Evolutionary conservation across 1,284 basidiomycete genomes (phyloP).

Genomic region (Porphyrellus sp.): DNA sequence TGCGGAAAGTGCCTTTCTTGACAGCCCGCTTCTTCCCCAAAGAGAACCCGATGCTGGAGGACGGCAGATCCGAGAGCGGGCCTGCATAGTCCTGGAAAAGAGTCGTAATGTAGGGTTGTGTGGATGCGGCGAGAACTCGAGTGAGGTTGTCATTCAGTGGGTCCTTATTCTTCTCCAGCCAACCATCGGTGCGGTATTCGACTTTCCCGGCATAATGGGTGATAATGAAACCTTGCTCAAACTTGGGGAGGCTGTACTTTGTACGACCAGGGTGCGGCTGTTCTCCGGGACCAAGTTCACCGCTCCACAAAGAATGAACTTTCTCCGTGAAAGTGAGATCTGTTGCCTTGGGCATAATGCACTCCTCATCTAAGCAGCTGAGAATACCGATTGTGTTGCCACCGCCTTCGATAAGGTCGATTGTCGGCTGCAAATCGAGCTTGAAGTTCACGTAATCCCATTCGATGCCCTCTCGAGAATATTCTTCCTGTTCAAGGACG

Average conservation of each 20-base stretch:
- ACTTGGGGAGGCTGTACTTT: conserved; percentile 87
- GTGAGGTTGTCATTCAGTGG: conserved; percentile 97
- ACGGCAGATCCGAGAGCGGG: conserved; percentile 31
- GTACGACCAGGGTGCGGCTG: conserved; percentile 67
- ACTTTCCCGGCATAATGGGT: conserved; percentile 97
- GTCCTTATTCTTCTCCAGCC: conserved; percentile 99
- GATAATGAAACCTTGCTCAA: conserved; percentile 93
- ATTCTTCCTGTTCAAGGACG: conserved; percentile 98
- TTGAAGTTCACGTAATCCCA: conserved; percentile 99
- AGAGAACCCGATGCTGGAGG: conserved; percentile 40
- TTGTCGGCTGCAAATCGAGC: conserved; percentile 95
- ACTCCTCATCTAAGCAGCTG: conserved; percentile 95
- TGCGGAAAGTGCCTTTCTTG: conserved; percentile 97
- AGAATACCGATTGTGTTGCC: conserved; percentile 81
- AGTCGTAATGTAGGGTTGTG: conserved; percentile 76
- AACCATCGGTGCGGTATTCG: conserved; percentile 93
- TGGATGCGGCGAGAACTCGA: conserved; percentile 81
- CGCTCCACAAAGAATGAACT: conserved; percentile 71
- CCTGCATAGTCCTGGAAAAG: conserved; percentile 85
- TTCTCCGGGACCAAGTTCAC: conserved; percentile 46
- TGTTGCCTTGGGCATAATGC: conserved; percentile 98
- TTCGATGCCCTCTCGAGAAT: conserved; percentile 93
- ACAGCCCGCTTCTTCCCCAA: conserved; percentile 74
- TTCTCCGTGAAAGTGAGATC: conserved; percentile 96
- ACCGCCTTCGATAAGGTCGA: conserved; percentile 92